Conservation (phyloP, 257 asterid genomes). For the Marsdenia floribunda region DNA sequence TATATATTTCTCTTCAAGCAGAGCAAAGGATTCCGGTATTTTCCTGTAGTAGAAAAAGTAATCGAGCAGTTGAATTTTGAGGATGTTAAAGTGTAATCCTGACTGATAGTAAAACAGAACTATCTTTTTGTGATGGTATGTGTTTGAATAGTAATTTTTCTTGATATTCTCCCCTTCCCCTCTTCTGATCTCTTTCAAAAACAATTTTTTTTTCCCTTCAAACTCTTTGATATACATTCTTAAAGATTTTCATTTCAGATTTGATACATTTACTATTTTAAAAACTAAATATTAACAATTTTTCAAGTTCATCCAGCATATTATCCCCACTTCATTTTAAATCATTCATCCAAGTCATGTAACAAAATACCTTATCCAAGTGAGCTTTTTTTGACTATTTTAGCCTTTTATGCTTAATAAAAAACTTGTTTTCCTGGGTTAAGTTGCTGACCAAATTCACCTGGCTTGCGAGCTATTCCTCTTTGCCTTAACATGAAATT, state of each 20-base stretch:
- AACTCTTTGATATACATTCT: no score
- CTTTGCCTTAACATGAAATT: background rate
- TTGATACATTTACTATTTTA: no score
- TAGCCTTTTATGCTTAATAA: no score
- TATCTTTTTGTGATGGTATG: background rate
- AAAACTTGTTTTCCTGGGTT: background rate
- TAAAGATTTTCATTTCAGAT: no score
- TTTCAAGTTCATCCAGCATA: background rate
- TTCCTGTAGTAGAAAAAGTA: background rate
- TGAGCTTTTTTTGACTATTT: no score
- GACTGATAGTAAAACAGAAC: background rate
- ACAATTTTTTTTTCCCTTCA: background rate
- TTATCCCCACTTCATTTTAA: background rate
- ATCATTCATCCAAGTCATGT: background rate
- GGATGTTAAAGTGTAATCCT: background rate
- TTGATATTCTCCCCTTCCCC: no score
- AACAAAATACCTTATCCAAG: no score
- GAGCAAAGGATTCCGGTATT: background rate
- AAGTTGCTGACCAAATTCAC: background rate
- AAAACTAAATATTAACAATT: no score
- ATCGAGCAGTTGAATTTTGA: background rate
- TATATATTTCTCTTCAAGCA: background rate
- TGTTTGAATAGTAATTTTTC: background rate
- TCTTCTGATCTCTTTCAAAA: background rate
- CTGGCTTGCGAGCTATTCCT: background rate